Conservation (phyloP, 2,329 filamentous ascomycete species). For the Cytospora piceae region DNA sequence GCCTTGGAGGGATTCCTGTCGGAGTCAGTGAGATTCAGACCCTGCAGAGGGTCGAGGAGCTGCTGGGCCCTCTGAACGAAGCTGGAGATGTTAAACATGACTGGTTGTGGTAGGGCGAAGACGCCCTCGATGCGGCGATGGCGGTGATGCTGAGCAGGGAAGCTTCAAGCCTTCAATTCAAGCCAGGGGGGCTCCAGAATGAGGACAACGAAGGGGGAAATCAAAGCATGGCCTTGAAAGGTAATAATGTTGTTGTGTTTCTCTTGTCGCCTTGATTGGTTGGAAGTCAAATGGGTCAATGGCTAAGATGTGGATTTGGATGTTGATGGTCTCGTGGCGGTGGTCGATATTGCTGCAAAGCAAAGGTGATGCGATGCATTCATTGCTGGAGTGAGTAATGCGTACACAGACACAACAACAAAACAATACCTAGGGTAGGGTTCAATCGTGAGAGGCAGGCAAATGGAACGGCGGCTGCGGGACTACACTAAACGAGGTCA, state of each 20-base stretch:
- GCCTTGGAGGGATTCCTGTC: constrained; percentile 88
- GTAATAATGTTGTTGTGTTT: not conserved
- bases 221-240: constrained; percentile 20
- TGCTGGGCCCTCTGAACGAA: constrained; percentile 96
- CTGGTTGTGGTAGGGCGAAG: constrained; percentile 35
- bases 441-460: not conserved
- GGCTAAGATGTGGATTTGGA: not conserved
- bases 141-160: not conserved
- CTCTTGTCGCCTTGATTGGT: not conserved
- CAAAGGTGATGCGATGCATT: not conserved
- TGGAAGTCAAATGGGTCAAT: not conserved
- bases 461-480: not conserved
- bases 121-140: constrained; percentile 26
- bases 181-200: constrained; percentile 13
- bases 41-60: constrained; percentile 86
- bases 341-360: not conserved
- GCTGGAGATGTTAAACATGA: constrained; percentile 68
- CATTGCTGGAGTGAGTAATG: not conserved
- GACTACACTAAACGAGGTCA: not conserved
- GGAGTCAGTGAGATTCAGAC: constrained; percentile 70
- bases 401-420: not conserved
- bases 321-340: not conserved
- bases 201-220: not conserved
- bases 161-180: constrained; percentile 4
- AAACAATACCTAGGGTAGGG: too few relatives aligned